A percentile compares a stretch with the other conserved stretches of the same genome.
These are phyloP conservation scores for Geopyxis carbonaria DNA, from an alignment of 495 filamentous ascomycete genomes.

Conservation along the genomic window DNA sequence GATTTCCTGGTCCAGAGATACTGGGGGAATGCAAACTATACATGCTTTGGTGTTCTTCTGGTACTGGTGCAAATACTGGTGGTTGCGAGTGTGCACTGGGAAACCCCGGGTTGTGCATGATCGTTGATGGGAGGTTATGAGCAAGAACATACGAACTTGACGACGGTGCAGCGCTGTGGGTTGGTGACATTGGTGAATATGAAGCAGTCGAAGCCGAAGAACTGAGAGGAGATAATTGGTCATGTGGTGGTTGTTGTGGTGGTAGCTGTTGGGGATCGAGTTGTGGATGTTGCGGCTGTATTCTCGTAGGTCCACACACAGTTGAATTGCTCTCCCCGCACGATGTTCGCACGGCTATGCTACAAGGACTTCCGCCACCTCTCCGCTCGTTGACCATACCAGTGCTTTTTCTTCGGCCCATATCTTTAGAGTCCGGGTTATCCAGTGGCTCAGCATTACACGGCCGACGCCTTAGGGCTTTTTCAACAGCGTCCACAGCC, in stretches of 20 bases:
- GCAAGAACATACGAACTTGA: too few species aligned
- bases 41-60: neutral
- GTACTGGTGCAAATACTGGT: neutral
- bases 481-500: neutral
- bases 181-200: too few species aligned
- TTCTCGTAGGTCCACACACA: neutral
- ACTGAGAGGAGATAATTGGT: too few species aligned
- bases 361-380: neutral
- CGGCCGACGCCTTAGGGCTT: neutral
- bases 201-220: too few species aligned
- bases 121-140: neutral
- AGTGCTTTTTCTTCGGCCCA: neutral
- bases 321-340: neutral
- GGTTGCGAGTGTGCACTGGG: neutral
- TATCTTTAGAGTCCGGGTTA: neutral
- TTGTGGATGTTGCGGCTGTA: neutral
- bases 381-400: neutral
- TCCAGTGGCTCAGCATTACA: neutral
- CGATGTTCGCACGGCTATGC: neutral
- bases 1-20: too few species aligned
- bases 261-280: neutral
- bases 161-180: too few species aligned
- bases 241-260: neutral
- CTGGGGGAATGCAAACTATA: constrained; percentile 1
- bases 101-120: neutral